These are phyloP conservation scores for Coniosporium apollinis DNA, from an alignment of 495 filamentous ascomycete genomes.

Conservation along the genomic window DNA sequence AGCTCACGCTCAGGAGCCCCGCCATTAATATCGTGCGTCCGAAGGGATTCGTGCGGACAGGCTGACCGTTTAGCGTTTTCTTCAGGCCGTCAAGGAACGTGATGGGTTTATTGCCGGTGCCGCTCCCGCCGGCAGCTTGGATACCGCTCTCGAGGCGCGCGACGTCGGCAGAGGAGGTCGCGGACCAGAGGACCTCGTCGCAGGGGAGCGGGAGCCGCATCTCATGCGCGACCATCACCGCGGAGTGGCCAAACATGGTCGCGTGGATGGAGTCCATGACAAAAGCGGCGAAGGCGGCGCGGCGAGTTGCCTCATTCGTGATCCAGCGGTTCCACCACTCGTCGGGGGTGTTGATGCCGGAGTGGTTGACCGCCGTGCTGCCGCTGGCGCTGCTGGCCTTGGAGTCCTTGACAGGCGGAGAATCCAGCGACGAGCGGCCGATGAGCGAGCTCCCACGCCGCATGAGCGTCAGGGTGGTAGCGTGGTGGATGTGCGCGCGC, in stretches of 20 bases:
- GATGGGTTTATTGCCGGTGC: constrained; percentile 71
- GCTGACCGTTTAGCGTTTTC: constrained; percentile 70
- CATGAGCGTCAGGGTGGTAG: constrained; percentile 90
- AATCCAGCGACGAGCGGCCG: constrained; percentile 74
- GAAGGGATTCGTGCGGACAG: constrained; percentile 84
- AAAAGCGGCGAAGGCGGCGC: constrained; percentile 88
- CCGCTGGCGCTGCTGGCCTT: constrained; percentile 4
- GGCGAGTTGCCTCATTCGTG: constrained; percentile 75
- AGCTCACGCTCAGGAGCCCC: constrained; percentile 80
- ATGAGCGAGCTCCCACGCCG: constrained; percentile 81
- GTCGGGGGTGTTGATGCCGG: constrained; percentile 45
- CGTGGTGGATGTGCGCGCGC: constrained; percentile 92
- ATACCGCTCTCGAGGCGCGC: constrained; percentile 71
- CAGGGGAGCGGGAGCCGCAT: constrained; percentile 85
- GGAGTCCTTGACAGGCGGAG: constrained; percentile 62
- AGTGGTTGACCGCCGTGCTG: constrained; percentile 3
- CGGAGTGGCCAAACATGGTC: constrained; percentile 95
- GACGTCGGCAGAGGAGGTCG: constrained; percentile 76
- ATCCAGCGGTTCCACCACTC: constrained; percentile 98
- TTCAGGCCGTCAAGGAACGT: constrained; percentile 88
- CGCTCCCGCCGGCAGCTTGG: no score
- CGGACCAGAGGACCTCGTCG: constrained; percentile 87
- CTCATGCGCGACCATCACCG: constrained; percentile 94
- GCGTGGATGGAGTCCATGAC: constrained; percentile 92
- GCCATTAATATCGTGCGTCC: constrained; percentile 94